These are phyloP conservation scores for Chlamydomonas schloesseri DNA, from an alignment of 139 green algal species.

Conservation along the genomic window DNA sequence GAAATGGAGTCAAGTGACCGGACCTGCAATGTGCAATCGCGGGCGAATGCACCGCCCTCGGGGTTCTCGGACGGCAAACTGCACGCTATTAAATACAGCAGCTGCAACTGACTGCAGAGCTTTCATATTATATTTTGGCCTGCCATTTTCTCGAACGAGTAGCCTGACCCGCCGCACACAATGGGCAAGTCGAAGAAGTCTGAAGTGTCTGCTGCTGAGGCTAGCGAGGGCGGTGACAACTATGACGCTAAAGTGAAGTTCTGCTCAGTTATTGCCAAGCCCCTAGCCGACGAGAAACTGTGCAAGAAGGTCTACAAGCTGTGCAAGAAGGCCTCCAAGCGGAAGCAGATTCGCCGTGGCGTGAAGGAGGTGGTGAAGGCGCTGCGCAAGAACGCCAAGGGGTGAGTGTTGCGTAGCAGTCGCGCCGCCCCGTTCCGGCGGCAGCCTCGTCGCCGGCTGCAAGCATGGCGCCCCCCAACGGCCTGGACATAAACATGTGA, in stretches of 20 bases:
- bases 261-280: slow-evolving; percentile 87
- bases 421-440: too few relatives aligned
- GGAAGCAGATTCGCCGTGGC: slow-evolving; percentile 95
- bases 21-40: too few relatives aligned
- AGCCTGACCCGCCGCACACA: background rate
- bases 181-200: slow-evolving; percentile 49
- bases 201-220: background rate
- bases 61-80: too few relatives aligned
- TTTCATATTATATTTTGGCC: too few relatives aligned
- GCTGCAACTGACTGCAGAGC: too few relatives aligned
- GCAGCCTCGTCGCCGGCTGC: too few relatives aligned
- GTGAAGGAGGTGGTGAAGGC: slow-evolving; percentile 99
- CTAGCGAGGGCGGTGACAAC: slow-evolving; percentile 36
- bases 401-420: slow-evolving; percentile 66
- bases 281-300: slow-evolving; percentile 94
- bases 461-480: too few relatives aligned
- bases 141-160: too few relatives aligned
- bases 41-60: too few relatives aligned
- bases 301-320: slow-evolving; percentile 94
- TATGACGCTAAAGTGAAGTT: slow-evolving; percentile 70
- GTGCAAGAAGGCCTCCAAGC: slow-evolving; percentile 94
- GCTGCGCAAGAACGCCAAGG: slow-evolving; percentile 92
- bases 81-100: too few relatives aligned
- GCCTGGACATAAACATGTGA: too few relatives aligned
- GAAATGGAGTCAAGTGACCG: too few relatives aligned